These are phyloP conservation scores for Lignosus rhinocerotis DNA, from an alignment of 1,284 basidiomycete genomes.

Conservation along the genomic window DNA sequence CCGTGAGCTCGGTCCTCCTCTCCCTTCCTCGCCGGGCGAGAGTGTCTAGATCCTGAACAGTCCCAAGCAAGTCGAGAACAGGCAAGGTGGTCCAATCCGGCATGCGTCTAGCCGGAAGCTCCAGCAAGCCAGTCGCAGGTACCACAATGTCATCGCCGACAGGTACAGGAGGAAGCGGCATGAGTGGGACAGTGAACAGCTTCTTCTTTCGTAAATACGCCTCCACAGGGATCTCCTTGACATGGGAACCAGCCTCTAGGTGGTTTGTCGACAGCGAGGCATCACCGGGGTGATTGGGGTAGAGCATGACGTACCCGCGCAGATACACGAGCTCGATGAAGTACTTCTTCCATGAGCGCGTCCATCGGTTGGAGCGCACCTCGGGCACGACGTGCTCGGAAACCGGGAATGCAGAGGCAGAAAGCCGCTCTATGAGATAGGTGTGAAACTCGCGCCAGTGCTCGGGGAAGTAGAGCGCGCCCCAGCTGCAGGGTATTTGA, in stretches of 20 bases:
- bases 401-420: conserved; percentile 34
- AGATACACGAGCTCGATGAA: conserved; percentile 83
- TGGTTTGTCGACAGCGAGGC: conserved; percentile 82
- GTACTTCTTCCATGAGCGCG: conserved; percentile 82
- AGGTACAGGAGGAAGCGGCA: conserved; percentile 42
- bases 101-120: conserved; percentile 55
- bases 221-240: conserved; percentile 55
- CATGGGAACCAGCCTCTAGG: conserved; percentile 79
- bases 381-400: conserved; percentile 53
- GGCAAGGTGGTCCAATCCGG: conserved; percentile 60
- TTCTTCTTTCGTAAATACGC: conserved; percentile 56
- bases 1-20: conserved; percentile 28
- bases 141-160: conserved; percentile 11
- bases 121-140: conserved; percentile 42
- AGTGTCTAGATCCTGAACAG: conserved; percentile 45
- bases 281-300: conserved; percentile 75
- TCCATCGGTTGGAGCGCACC: conserved; percentile 79
- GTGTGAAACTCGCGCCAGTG: conserved; percentile 83
- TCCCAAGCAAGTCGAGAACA: conserved; percentile 69
- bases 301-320: conserved; percentile 82
- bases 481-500: conserved; percentile 86
- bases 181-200: conserved; percentile 68
- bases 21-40: conserved; percentile 41
- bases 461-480: conserved; percentile 85
- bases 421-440: conserved; percentile 69